Conservation (phyloP, 2,329 filamentous ascomycete genomes). For the Beauveria australis region DNA sequence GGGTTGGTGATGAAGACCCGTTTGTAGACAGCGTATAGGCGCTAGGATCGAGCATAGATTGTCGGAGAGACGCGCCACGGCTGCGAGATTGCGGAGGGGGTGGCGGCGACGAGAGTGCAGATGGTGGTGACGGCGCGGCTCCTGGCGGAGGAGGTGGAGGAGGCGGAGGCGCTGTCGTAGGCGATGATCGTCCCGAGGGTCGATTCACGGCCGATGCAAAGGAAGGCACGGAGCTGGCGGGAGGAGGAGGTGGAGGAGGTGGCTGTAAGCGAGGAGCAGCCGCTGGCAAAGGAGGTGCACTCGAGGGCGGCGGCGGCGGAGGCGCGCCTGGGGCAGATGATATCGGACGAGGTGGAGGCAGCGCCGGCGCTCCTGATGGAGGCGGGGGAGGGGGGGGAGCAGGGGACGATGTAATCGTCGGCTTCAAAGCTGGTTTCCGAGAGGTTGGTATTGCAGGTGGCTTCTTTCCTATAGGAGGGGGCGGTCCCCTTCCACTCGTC, state of each 20-base stretch:
- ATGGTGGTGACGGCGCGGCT: slow-evolving; percentile 21
- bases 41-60: slow-evolving; percentile 64
- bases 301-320: slow-evolving; percentile 27
- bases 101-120: slow-evolving; percentile 33
- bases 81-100: slow-evolving; percentile 27
- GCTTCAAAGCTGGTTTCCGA: slow-evolving; percentile 44
- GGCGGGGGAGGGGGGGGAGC: slow-evolving; percentile 33
- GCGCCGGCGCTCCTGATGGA: slow-evolving; percentile 31
- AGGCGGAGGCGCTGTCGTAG: slow-evolving; percentile 28
- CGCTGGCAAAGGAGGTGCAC: slow-evolving; percentile 26
- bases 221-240: slow-evolving; percentile 23
- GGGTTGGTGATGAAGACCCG: slow-evolving; percentile 44
- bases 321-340: slow-evolving; percentile 34
- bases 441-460: slow-evolving; percentile 54
- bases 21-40: slow-evolving; percentile 66
- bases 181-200: slow-evolving; percentile 33
- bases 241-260: slow-evolving; percentile 27
- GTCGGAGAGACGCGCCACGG: slow-evolving; percentile 41
- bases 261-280: slow-evolving; percentile 22
- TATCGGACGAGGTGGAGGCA: slow-evolving; percentile 28
- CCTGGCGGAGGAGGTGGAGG: slow-evolving; percentile 30
- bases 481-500: slow-evolving; percentile 58
- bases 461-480: slow-evolving; percentile 72
- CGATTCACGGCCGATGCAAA: slow-evolving; percentile 36
- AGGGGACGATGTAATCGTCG: slow-evolving; percentile 24